Evolutionary conservation across 441 rosid genomes (phyloP).

Genomic region (Bocquillonia castaneifolia): DNA sequence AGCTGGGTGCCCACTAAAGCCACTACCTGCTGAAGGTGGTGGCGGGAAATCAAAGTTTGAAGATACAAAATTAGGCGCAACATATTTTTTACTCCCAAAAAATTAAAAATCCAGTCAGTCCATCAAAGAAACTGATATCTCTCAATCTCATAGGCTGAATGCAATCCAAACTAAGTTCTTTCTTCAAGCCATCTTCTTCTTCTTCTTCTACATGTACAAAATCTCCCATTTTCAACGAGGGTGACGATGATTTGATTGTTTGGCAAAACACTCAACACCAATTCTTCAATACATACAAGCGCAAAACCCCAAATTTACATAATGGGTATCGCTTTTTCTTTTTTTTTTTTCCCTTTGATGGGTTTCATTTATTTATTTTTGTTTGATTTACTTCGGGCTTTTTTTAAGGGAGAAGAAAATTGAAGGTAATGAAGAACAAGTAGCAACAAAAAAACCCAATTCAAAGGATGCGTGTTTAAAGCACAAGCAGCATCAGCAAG

Average conservation of each 20-base stretch:
- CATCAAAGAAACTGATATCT: not conserved
- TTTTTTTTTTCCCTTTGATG: not conserved
- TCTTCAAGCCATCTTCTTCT: slow-evolving; percentile 52
- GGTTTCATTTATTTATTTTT: not conserved
- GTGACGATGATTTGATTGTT: slow-evolving; percentile 33
- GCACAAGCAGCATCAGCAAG: no score
- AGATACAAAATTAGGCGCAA: not conserved
- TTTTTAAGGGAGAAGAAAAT: slow-evolving; percentile 16
- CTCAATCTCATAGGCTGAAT: slow-evolving; percentile 29
- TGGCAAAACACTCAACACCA: slow-evolving; percentile 41
- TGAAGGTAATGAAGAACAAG: slow-evolving; percentile 24
- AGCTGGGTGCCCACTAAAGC: no score
- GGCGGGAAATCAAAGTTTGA: not conserved
- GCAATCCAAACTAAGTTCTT: slow-evolving; percentile 76
- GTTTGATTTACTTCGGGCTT: not conserved
- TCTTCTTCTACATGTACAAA: slow-evolving; percentile 15
- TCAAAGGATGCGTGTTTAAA: slow-evolving; percentile 21
- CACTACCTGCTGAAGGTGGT: no score
- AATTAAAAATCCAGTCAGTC: not conserved
- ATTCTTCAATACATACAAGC: slow-evolving; percentile 47
- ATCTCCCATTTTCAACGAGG: slow-evolving; percentile 17
- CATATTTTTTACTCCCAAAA: not conserved
- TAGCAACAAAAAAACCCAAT: not conserved
- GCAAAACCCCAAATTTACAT: slow-evolving; percentile 32
- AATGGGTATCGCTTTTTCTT: slow-evolving; percentile 30